Base-by-base conservation (phyloP, 306 rosid species). In the Pyrus communis region DNA sequence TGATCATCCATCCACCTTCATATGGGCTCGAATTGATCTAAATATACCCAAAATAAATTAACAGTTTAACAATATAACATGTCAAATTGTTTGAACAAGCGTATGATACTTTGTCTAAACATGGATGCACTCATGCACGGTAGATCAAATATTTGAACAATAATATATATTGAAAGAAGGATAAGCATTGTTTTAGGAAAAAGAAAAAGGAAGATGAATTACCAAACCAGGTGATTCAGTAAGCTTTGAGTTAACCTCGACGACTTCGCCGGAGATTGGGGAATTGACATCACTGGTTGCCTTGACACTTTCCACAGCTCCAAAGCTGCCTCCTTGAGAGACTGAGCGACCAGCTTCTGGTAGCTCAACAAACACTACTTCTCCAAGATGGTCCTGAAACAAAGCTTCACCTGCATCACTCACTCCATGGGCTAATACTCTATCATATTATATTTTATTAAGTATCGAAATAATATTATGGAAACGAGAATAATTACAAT, bases 281-380 rank as follows among this genome's bases (percentile, higher is more conserved):
- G 98, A 92, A 66, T 96, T 92, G 5, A 96, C 19, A 69, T 96
- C 99, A 87, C 99, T 91, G 17, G 97, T 91, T 69, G 99, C 99
- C 75, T 96, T 96, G 27, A 96, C 99, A 89, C 99, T 96, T 63
- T 92, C 99, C 79, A 96, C 98, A 3, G 97, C 96, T 76, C 99
- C 99, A 42, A 92, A 96, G 79, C 92, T 78, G 0, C 58, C 1
- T 18, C 89, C 95, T 79, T 86, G 70, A 15, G 83, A 31, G 51
- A 88, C 99, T 15, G 90, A 38, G 22, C 57, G 71, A 2, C 97
- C 97, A 0, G 84, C 5, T 69, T 96, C 97, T 35, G 99, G 98
- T 81, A 96, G 88, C 69, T 96, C 97, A 84, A 92, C 98, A 76
- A 86, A 92, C 89, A 96, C 99, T 65, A 96, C 85, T 82, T 96